Base-by-base conservation (phyloP, 331 rosid species). In the Prunus yedoensis region DNA sequence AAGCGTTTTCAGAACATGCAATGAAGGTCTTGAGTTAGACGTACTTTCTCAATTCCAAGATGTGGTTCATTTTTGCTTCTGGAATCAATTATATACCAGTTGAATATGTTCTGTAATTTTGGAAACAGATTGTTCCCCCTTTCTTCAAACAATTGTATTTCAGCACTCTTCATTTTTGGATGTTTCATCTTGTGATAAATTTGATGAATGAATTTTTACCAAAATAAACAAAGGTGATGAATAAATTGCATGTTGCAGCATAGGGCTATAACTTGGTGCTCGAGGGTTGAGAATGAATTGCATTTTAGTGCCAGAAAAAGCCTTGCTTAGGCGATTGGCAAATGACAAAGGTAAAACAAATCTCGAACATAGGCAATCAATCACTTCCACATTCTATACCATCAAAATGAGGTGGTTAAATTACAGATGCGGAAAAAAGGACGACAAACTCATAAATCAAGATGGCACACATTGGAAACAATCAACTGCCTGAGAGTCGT, bases 1-100 rank as follows among this genome's bases (percentile, higher is more conserved):
- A 91, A 90, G 65, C 91, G 94, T 63, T 86, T 92, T 76, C 85
- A 92, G 87, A 83, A 77, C 76, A 89, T 93, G 89, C 89, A 88
- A 41, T 90, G 89, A 92, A 68, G 78, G 65, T 51, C 58, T 17
- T 8, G 27, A 70, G 70, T 53, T 70, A 30, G 20, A 73, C 27
- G 8, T 56, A 65, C 62, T 38, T 64, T 70, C 64, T 68, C 53
- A 47, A 16, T 75, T 51, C 25, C 58, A 18, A 30, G 60, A 67
- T 78, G 14, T 57, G 13, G 68, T 10, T 67, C 27, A n/a, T 38
- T 69, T 82, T 51, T n/a, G 65, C 68, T 45, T 35, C 45, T 32
- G 43, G 27, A 43, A 38, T 60, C 21, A 17, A 69, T 60, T 63
- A 35, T 38, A 41, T 70, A 70, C 77, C 38, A 66, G 59, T 57